Conservation (phyloP, 2,329 filamentous ascomycete species). For the Fusarium chaquense region DNA sequence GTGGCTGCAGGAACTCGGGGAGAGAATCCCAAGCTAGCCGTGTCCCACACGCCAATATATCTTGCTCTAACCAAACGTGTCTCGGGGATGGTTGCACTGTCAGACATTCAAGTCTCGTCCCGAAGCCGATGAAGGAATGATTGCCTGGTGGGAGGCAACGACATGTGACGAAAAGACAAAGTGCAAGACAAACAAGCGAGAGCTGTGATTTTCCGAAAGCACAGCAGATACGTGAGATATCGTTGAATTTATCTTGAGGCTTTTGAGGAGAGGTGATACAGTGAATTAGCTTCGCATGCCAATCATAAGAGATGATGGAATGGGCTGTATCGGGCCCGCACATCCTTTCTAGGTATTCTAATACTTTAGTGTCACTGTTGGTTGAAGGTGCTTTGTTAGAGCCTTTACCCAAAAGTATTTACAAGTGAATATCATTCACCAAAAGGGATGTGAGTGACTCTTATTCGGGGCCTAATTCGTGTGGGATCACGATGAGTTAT, state of each 20-base stretch:
- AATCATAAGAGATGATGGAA: slow-evolving; percentile 29
- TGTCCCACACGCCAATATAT: slow-evolving; percentile 35
- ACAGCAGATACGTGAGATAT: neutral
- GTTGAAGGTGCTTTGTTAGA: slow-evolving; percentile 23
- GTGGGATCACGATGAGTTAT: slow-evolving; percentile 10
- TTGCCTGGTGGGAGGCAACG: slow-evolving; percentile 27
- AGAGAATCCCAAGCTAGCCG: slow-evolving; percentile 13
- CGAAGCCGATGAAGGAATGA: slow-evolving; percentile 36
- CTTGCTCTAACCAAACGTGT: slow-evolving; percentile 35
- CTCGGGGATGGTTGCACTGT: slow-evolving; percentile 44
- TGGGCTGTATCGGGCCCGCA: slow-evolving; percentile 29
- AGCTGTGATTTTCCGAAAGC: slow-evolving; percentile 6
- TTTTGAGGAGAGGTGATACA: neutral
- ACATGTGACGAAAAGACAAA: slow-evolving; percentile 30
- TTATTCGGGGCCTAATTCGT: slow-evolving; percentile 22
- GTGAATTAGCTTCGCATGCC: slow-evolving; percentile 5
- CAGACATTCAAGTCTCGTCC: slow-evolving; percentile 39
- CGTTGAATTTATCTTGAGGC: neutral
- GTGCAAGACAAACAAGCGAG: slow-evolving; percentile 22
- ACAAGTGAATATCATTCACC: slow-evolving; percentile 7
- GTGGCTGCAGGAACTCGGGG: slow-evolving; percentile 43
- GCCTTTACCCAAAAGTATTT: slow-evolving; percentile 15
- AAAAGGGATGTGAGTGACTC: slow-evolving; percentile 33
- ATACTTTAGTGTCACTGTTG: slow-evolving; percentile 33
- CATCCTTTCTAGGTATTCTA: slow-evolving; percentile 22